Base-by-base conservation (phyloP, 192 early-diverging fungal genomes). In the Geranomyces michiganensis region DNA sequence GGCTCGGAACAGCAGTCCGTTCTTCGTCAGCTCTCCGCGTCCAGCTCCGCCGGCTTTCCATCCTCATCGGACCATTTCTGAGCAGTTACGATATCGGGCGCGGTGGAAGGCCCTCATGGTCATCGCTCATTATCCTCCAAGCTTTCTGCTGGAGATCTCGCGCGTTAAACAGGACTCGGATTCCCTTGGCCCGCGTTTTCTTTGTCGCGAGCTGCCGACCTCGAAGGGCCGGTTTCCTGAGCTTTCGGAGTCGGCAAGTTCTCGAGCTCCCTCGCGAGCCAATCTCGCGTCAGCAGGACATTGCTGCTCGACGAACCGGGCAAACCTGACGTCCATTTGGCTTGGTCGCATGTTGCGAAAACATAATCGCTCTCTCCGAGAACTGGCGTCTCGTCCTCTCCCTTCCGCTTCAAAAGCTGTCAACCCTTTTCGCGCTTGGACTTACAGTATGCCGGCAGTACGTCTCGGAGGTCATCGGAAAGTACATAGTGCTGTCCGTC, bases 21-120 rank as follows among this genome's bases (percentile, higher is more conserved):
- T 53, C 15, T 53, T 15, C 24, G 51, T 53, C n/a, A 53, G 51
- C 51, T 53, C 51, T 53, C 51, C 3, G 51, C 51, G 24, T 53
- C 51, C 51, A 53, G 51, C 51, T 53, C 51, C 51, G 17, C 15
- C 51, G 51, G 51, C 51, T 53, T 3, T 53, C 51, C 51, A 53
- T 53, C 51, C 51, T 53, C 51, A 53, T 53, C 51, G 51, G 51
- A 53, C 51, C 51, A 53, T 53, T 53, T 53, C 51, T 53, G 51
- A 15, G 51, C 51, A 53, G 15, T 53, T 53, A 53, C 51, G 24
- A 53, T 4, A 53, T 53, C 24, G 51, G 51, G 51, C 19, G 51
- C 51, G 51, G 51, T 53, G 51, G 51, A 53, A 53, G 51, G 24
- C 51, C 17, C 51, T 15, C 51, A 2, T 24, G 3, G 51, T 53